Percentiles rank a stretch among this genome's conserved stretches.
phyloP scores from a whole-genome alignment of 2,329 filamentous ascomycete genomes.

The Curvularia verruculosa region DNA sequence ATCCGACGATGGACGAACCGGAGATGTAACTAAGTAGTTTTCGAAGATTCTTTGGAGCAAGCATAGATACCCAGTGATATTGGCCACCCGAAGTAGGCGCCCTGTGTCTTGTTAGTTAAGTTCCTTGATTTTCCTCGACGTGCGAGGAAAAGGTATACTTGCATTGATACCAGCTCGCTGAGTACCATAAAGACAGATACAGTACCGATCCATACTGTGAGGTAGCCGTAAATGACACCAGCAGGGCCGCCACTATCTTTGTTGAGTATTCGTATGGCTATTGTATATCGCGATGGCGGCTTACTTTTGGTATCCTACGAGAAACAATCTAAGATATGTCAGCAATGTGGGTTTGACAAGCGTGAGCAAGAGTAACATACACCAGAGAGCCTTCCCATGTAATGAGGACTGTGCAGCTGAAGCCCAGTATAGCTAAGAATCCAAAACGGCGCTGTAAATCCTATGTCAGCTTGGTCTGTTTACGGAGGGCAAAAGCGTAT shows the following conservation, averaged over 20 bases:
- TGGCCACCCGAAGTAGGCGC: conserved; percentile 44
- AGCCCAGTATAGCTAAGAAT: conserved; percentile 35
- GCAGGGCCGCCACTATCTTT: conserved; percentile 35
- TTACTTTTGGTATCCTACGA: conserved; percentile 29
- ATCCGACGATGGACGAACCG: conserved; percentile 18
- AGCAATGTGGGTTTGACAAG: conserved; percentile 5
- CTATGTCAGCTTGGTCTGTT: background rate
- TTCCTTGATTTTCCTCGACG: background rate
- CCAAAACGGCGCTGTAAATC: conserved; percentile 33
- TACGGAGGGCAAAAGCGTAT: background rate
- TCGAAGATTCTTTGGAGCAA: conserved; percentile 47
- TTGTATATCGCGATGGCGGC: background rate
- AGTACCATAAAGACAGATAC: conserved; percentile 36
- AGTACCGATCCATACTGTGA: conserved; percentile 38
- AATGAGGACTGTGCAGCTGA: conserved; percentile 37
- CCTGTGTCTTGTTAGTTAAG: conserved; percentile 2
- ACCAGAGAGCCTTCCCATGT: conserved; percentile 39
- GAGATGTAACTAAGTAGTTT: conserved; percentile 52
- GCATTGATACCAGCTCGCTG: conserved; percentile 45
- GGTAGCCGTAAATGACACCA: conserved; percentile 41
- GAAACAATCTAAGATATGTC: conserved; percentile 25
- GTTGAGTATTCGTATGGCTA: conserved; percentile 1
- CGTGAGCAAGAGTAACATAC: conserved; percentile 15
- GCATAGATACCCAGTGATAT: conserved; percentile 49
- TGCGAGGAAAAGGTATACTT: background rate